Evolutionary conservation across 1,284 basidiomycete genomes (phyloP), one percentile per base, ranked within the genome.

Genomic region (Serendipita sp.): DNA sequence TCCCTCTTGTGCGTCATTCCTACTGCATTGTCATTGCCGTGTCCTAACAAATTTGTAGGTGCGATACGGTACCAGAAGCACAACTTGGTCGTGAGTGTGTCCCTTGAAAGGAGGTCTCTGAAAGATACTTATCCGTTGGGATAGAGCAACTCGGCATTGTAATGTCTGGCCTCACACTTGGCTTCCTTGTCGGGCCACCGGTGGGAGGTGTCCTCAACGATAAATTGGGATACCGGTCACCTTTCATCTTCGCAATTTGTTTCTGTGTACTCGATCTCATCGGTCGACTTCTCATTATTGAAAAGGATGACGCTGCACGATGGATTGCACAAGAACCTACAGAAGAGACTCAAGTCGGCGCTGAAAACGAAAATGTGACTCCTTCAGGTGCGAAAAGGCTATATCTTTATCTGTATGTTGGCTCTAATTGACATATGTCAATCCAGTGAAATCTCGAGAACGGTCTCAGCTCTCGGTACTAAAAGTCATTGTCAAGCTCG

Each of bases 131-230:
- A 29, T 50, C 62, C 3, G 66, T 0, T 22, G n/a, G 45, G 8
- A 49, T 58, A 87, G 85, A 78, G 61, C 84, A 90, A 69, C 76
- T 91, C 32, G 88, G 89, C 0, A 73, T 87, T 13, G 85, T 85
- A 0, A 84, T 88, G 77, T 76, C 79, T 12, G 88, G 87, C 5
- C 71, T 88, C 32, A 81, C 84, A 0, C 68, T 87, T 12, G 88
- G 88, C 83, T 85, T 65, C 15, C 69, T 64, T 8, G 17, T 61
- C 10, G 68, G 3, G 3, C 30, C 44, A 35, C 32, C 43, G 26
- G 70, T 30, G 68, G 60, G 44, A 53, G 50, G 10, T 32, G 53
- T 30, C 35, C 72, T 92, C 3, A 90, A 85, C 71, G 69, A 74
- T 29, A 75, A 74, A 2, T 84, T 88, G 68, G 90, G 86, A 2